Percentiles rank a stretch among this genome's conserved stretches.
Evolutionary conservation across 768 basidiomycete species (phyloP).

Genomic region (Rhodotorula taiwanensis): DNA sequence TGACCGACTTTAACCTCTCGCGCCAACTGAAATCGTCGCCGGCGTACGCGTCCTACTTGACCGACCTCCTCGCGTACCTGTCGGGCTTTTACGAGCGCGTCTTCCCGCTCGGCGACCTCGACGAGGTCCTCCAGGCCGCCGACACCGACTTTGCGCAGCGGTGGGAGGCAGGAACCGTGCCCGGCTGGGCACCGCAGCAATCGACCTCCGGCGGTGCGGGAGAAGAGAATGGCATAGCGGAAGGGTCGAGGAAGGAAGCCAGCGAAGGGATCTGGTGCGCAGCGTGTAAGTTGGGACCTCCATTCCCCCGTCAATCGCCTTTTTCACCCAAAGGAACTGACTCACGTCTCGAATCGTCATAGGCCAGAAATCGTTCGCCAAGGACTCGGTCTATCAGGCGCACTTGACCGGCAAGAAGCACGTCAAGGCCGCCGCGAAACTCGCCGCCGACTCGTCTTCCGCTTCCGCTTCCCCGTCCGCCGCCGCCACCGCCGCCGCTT

Average conservation of each 20-base stretch:
- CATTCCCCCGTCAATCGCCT: conserved; percentile 5
- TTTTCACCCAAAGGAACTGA: too few species aligned
- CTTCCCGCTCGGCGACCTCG: conserved; percentile 71
- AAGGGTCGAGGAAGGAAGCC: conserved; percentile 4
- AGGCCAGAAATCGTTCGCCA: conserved; percentile 94
- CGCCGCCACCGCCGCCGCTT: conserved; percentile 33
- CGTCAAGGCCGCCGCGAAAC: conserved; percentile 66
- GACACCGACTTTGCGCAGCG: conserved; percentile 64
- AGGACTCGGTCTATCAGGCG: conserved; percentile 95
- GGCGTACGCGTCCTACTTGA: conserved; percentile 86
- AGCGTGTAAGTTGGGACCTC: conserved; percentile 33
- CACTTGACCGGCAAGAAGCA: conserved; percentile 95
- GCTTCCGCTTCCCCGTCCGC: conserved; percentile 38
- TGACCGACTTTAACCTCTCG: conserved; percentile 35
- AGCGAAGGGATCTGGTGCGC: conserved; percentile 74
- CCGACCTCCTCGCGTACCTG: conserved; percentile 71
- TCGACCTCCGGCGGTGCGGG: conserved; percentile 49
- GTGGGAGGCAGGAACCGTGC: conserved; percentile 71
- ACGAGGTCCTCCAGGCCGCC: conserved; percentile 59
- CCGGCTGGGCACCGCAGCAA: conserved; percentile 62
- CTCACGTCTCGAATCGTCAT: conserved; percentile 1
- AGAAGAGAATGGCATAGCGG: conserved; percentile 33
- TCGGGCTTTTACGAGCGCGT: conserved; percentile 77
- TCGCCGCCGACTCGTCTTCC: conserved; percentile 15
- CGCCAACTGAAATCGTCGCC: conserved; percentile 52